These are phyloP conservation scores for Alternaria conjuncta DNA, from an alignment of 2,329 filamentous ascomycete species.

Conservation along the genomic window DNA sequence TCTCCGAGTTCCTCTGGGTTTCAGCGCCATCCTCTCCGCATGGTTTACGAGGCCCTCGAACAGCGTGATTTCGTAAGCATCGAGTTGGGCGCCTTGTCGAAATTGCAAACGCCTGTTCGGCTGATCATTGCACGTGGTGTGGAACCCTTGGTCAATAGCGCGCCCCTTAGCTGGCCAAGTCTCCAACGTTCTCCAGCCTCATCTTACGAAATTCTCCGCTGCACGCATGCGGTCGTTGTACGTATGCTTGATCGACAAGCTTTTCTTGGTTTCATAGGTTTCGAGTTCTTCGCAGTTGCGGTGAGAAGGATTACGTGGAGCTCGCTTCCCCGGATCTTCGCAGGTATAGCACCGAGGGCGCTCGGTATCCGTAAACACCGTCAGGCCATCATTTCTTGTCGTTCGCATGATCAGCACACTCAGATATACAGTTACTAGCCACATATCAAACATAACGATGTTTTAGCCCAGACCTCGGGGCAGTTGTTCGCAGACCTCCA, in stretches of 20 bases:
- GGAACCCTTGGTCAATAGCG: neutral
- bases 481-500: neutral
- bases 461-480: neutral
- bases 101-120: conserved; percentile 5
- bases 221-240: neutral
- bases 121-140: neutral
- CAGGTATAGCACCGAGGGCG: neutral
- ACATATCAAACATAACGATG: neutral
- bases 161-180: neutral
- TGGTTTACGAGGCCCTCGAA: neutral
- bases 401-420: neutral
- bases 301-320: neutral
- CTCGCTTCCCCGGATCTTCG: neutral
- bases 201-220: neutral
- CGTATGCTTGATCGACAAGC: neutral
- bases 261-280: neutral
- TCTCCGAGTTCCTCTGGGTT: neutral
- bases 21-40: neutral
- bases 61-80: neutral
- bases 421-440: neutral
- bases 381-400: neutral
- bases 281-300: neutral
- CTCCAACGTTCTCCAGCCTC: neutral
- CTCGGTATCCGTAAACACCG: neutral
- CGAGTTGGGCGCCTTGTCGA: neutral